These are phyloP conservation scores for Grigorovia humatica DNA, from an alignment of 805 yeast genomes.

Conservation along the genomic window DNA sequence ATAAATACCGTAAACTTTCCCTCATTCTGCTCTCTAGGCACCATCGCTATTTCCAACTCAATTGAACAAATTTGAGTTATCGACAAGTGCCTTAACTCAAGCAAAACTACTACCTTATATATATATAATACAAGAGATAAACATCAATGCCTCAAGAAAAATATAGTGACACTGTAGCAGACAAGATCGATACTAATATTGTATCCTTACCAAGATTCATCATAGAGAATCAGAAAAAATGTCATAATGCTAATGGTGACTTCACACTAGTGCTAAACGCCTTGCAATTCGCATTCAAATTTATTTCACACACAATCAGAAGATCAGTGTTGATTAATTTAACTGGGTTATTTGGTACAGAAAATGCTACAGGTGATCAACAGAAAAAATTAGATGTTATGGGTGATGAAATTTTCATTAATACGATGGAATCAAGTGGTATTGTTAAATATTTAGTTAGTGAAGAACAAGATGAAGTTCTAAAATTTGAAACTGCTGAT, in stretches of 20 bases:
- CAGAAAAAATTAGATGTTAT: slow-evolving; percentile 94
- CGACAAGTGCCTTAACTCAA: background rate
- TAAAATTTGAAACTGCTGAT: slow-evolving; percentile 61
- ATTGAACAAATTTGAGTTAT: background rate
- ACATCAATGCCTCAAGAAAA: background rate
- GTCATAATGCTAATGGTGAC: slow-evolving; percentile 81
- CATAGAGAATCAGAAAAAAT: slow-evolving; percentile 67
- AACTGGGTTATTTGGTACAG: slow-evolving; percentile 80
- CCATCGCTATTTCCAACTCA: background rate
- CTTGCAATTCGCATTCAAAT: slow-evolving; percentile 89
- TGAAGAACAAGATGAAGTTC: slow-evolving; percentile 94
- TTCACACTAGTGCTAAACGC: slow-evolving; percentile 79
- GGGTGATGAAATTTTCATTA: slow-evolving; percentile 94
- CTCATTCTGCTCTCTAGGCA: background rate
- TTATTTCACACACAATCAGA: slow-evolving; percentile 91
- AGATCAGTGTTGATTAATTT: slow-evolving; percentile 88
- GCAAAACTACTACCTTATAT: background rate
- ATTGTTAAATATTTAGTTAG: slow-evolving; percentile 83
- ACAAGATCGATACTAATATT: slow-evolving; percentile 70
- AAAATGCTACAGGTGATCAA: slow-evolving; percentile 88
- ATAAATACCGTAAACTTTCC: background rate
- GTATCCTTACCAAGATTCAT: slow-evolving; percentile 84
- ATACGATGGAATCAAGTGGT: slow-evolving; percentile 89
- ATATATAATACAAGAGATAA: background rate
- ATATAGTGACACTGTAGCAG: background rate